Conservation (phyloP, 345 rosid genomes). For the Psidium friedrichsthalianum region DNA sequence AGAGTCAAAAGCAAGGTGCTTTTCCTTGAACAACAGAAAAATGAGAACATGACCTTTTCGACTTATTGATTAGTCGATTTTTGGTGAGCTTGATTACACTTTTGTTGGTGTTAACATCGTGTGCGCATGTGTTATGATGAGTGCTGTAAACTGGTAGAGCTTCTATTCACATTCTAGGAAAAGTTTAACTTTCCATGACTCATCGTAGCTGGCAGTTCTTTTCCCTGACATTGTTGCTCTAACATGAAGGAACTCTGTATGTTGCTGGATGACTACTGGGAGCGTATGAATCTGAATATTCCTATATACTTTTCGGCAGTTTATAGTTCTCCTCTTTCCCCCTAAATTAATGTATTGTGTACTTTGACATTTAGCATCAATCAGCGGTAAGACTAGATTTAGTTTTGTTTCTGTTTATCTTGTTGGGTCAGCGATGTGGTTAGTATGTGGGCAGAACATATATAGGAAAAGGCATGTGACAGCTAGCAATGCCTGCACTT, state of each 20-base stretch:
- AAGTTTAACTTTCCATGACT: neutral
- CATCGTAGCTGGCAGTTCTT: neutral
- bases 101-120: neutral
- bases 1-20: neutral
- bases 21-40: neutral
- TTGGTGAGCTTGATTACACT: neutral
- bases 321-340: neutral
- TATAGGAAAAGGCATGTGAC: neutral
- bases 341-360: neutral
- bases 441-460: neutral
- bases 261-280: conserved; percentile 96
- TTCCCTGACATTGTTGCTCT: neutral
- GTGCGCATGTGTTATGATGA: neutral
- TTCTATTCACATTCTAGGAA: neutral
- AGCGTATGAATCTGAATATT: conserved; percentile 81
- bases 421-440: neutral
- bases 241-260: conserved; percentile 66
- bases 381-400: neutral
- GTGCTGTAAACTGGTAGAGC: neutral
- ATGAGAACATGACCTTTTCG: neutral
- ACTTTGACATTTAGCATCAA: neutral
- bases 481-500: neutral
- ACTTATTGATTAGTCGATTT: neutral
- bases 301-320: conserved; percentile 96
- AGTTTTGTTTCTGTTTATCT: neutral